phyloP scores from a whole-genome alignment of 495 filamentous ascomycete species.

The Penicillium lagena region DNA sequence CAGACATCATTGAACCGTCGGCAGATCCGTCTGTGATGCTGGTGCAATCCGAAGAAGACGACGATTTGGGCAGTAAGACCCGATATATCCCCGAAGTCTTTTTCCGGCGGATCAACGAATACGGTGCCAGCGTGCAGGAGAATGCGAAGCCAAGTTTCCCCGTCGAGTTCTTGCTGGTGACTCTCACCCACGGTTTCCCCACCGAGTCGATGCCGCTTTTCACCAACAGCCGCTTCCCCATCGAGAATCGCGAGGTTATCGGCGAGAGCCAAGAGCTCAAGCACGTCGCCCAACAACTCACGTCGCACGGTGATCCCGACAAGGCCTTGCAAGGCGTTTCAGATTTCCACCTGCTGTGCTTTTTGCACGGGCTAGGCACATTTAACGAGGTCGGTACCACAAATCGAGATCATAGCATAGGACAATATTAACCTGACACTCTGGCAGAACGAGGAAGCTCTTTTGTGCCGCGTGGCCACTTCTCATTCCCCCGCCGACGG shows the following conservation, averaged over 20 bases:
- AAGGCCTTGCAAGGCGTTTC: conserved; percentile 65
- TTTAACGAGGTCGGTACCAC: conserved; percentile 66
- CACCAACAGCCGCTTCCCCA: conserved; percentile 63
- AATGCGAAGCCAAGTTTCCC: conserved; percentile 96
- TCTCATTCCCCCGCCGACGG: conserved; percentile 70
- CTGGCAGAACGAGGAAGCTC: conserved; percentile 76
- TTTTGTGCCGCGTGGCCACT: conserved; percentile 78
- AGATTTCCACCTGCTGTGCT: conserved; percentile 90
- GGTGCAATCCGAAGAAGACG: conserved; percentile 85
- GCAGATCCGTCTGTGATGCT: conserved; percentile 92
- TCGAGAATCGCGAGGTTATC: conserved; percentile 82
- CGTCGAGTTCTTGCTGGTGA: conserved; percentile 92
- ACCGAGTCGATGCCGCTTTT: conserved; percentile 71
- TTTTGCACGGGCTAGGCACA: conserved; percentile 71
- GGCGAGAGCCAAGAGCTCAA: conserved; percentile 75
- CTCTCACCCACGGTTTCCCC: conserved; percentile 94
- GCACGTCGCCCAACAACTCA: conserved; percentile 54
- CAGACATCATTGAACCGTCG: conserved; percentile 91
- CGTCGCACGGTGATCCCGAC: conserved; percentile 52
- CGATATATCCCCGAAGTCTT: conserved; percentile 98
- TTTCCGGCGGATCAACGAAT: conserved; percentile 91
- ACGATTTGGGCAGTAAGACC: conserved; percentile 58
- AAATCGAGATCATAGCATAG: not conserved
- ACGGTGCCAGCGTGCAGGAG: conserved; percentile 91
- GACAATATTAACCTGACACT: conserved; percentile 1